These are phyloP conservation scores for Trypanosoma avium DNA, from an alignment of 208 protist genomes.

Conservation along the genomic window DNA sequence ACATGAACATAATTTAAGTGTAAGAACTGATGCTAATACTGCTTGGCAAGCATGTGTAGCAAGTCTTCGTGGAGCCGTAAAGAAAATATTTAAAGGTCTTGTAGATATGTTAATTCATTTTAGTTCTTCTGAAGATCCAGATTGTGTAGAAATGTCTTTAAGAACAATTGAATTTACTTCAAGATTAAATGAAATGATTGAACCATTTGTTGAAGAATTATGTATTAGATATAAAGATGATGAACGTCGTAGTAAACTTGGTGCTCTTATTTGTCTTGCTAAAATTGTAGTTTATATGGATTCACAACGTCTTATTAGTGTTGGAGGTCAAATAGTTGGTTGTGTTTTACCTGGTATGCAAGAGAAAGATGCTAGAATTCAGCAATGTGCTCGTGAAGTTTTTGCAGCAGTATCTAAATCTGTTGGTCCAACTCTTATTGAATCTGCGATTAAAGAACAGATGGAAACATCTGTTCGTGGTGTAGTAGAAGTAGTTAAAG, in stretches of 20 bases:
- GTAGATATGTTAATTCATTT: constrained; percentile 74
- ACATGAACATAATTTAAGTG: constrained; percentile 75
- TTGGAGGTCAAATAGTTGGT: constrained; percentile 85
- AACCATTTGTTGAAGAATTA: constrained; percentile 74
- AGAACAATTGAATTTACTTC: constrained; percentile 91
- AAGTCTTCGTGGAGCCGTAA: constrained; percentile 78
- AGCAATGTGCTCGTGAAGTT: constrained; percentile 73
- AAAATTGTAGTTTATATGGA: constrained; percentile 75
- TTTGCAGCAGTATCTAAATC: constrained; percentile 79
- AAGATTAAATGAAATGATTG: constrained; percentile 83
- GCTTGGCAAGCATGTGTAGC: constrained; percentile 90
- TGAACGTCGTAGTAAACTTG: constrained; percentile 60
- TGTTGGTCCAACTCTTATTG: constrained; percentile 76
- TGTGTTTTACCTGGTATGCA: constrained; percentile 90
- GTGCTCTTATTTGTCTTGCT: constrained; percentile 67
- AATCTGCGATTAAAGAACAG: constrained; percentile 83
- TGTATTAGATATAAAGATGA: constrained; percentile 72
- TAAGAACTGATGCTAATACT: constrained; percentile 79
- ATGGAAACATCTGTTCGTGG: constrained; percentile 79
- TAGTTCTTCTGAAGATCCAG: constrained; percentile 68
- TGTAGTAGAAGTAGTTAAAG: constrained; percentile 91
- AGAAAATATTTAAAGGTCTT: constrained; percentile 88
- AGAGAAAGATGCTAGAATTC: constrained; percentile 70
- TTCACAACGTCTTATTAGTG: constrained; percentile 59
- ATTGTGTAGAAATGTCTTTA: constrained; percentile 80